Conservation (phyloP, 768 basidiomycete species). For the Podaxis sp. region DNA sequence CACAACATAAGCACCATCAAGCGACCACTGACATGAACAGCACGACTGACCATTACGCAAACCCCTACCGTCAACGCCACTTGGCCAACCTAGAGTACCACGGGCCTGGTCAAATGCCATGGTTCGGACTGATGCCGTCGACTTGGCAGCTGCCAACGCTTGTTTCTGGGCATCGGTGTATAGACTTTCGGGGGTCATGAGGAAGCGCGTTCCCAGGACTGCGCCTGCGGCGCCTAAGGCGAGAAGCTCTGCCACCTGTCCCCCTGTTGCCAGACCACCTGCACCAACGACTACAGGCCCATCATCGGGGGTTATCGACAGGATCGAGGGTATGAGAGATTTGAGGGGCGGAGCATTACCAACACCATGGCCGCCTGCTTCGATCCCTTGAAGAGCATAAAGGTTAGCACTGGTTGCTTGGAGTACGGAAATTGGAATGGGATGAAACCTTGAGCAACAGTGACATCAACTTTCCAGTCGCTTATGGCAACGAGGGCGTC, state of each 20-base stretch:
- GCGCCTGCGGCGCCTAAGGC: slow-evolving; percentile 67
- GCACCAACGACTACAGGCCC: slow-evolving; percentile 67
- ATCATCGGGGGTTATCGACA: slow-evolving; percentile 38
- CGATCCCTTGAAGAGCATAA: slow-evolving; percentile 51
- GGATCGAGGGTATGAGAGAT: slow-evolving; percentile 57
- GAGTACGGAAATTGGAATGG: not conserved
- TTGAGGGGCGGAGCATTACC: slow-evolving; percentile 56
- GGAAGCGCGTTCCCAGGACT: slow-evolving; percentile 75
- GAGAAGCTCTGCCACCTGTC: slow-evolving; percentile 65
- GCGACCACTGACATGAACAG: slow-evolving; percentile 1
- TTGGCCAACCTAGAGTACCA: slow-evolving; percentile 58
- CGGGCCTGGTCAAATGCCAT: slow-evolving; percentile 65
- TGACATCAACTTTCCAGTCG: slow-evolving; percentile 69
- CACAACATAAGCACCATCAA: not conserved
- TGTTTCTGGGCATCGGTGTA: slow-evolving; percentile 56
- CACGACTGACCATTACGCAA: slow-evolving; percentile 45
- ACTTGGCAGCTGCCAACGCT: slow-evolving; percentile 48
- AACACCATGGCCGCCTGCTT: slow-evolving; percentile 79
- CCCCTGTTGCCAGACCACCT: slow-evolving; percentile 68
- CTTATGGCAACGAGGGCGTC: slow-evolving; percentile 60
- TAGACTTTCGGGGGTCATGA: slow-evolving; percentile 63
- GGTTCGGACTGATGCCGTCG: slow-evolving; percentile 50
- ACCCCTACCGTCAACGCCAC: slow-evolving; percentile 61
- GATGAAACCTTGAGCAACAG: slow-evolving; percentile 73
- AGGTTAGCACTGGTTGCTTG: slow-evolving; percentile 6